Evolutionary conservation across 2,329 filamentous ascomycete species (phyloP), one percentile per base, ranked within the genome.

Genomic region (Parastagonospora nodorum): DNA sequence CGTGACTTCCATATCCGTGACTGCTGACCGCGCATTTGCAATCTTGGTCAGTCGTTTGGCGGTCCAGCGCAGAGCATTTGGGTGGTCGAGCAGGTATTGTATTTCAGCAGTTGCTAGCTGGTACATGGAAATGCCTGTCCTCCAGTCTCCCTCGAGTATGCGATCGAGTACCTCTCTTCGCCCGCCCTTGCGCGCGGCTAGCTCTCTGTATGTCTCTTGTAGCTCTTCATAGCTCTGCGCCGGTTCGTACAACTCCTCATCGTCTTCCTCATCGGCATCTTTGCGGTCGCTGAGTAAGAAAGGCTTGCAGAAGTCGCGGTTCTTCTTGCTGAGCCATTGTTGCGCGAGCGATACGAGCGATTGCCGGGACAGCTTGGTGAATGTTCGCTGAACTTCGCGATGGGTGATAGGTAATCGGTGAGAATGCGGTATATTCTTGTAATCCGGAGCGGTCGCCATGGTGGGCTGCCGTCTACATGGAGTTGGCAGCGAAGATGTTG

Each of bases 281-380:
- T 71, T 69, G 28, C 65, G 59, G 51, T 72, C 67, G 31, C 61
- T 53, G 51, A 65, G 67, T 39, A 88, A 81, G 66, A 81, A 85
- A 0, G 88, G 88, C 1, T 78, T 77, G 37, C 83, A 87, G 14
- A 82, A 77, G 4, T 80, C 73, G 35, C 85, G 77, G 56, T 88
- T 87, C 56, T 80, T 78, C 42, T 87, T 83, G 50, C 88, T 84
- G 2, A 95, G 84, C 91, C 91, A 96, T 75, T 88, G 82, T 16
- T 92, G 80, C 0, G 83, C 88, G 8, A 96, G 81, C 0, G 85
- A 83, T 24, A 94, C 75, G 16, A 96, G 82, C 0, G 88, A 85
- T 40, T 86, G 77, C 43, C 90, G 86, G 1, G 89, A 88, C 14
- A 95, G 81, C 47, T 86, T 87, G 53, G 79, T 82, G 42, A 96